phyloP scores from a whole-genome alignment of 1,284 basidiomycete genomes.

The Stygiomarasmius scandens region DNA sequence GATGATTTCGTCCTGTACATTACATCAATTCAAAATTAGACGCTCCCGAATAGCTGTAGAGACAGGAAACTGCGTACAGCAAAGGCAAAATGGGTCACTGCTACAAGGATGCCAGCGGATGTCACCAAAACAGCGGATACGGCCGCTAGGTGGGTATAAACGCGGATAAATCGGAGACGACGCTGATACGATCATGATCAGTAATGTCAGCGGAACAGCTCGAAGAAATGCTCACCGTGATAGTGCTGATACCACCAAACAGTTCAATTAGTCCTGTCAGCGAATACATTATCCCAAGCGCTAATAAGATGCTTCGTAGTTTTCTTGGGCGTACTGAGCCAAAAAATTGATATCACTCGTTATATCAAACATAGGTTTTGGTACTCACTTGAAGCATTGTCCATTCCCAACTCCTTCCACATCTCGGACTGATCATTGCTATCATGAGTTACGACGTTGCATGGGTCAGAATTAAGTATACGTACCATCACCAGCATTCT shows the following conservation, averaged over 20 bases:
- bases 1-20: conserved; percentile 10
- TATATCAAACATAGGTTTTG: background rate
- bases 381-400: conserved; percentile 5
- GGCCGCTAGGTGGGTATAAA: conserved; percentile 12
- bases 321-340: conserved; percentile 10
- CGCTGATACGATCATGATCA: background rate
- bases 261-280: conserved; percentile 5
- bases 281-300: conserved; percentile 8
- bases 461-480: background rate
- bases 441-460: background rate
- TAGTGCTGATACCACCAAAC: conserved; percentile 7
- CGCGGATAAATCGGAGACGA: conserved; percentile 10
- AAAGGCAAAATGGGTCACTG: conserved; percentile 13
- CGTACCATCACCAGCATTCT: conserved; percentile 10
- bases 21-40: background rate
- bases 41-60: background rate
- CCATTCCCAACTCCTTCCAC: conserved; percentile 4
- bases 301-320: conserved; percentile 6
- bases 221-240: background rate
- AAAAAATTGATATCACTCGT: background rate
- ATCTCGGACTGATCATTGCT: background rate
- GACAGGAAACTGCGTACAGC: conserved; percentile 2
- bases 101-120: conserved; percentile 7
- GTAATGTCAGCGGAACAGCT: background rate
- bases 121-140: conserved; percentile 11